phyloP scores from a whole-genome alignment of 2,329 filamentous ascomycete genomes.

The Aciculosporium take region DNA sequence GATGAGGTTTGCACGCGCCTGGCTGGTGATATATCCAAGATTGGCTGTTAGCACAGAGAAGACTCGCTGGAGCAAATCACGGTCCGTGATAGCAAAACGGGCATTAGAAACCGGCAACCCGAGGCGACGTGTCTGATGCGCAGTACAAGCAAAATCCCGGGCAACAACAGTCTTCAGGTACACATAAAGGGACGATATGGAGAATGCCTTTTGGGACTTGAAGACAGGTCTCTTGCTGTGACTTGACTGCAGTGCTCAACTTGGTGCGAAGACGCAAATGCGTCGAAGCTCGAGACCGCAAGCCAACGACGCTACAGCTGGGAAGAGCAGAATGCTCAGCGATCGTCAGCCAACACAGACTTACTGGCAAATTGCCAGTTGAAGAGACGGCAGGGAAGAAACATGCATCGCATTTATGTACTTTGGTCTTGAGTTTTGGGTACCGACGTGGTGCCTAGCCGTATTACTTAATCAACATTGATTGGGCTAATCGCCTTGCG shows the following conservation, averaged over 20 bases:
- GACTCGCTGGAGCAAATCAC: background rate
- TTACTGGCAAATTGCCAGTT: constrained; percentile 5
- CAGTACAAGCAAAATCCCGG: background rate
- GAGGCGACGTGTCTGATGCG: background rate
- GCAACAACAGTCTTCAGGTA: background rate
- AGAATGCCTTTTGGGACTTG: background rate
- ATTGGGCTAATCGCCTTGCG: constrained; percentile 1
- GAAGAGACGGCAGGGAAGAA: constrained; percentile 1
- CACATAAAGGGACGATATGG: background rate
- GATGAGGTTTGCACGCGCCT: background rate
- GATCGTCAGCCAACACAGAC: background rate
- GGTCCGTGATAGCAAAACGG: background rate
- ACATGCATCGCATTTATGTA: background rate
- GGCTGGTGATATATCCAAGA: background rate
- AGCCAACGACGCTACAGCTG: background rate
- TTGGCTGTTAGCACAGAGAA: background rate
- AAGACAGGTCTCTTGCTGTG: background rate
- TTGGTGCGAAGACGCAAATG: background rate
- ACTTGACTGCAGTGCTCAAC: background rate
- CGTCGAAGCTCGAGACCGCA: constrained; percentile 2
- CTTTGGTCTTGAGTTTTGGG: constrained; percentile 5
- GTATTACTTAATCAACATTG: constrained; percentile 5
- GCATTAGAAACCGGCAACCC: background rate
- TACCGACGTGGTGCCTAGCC: constrained; percentile 6
- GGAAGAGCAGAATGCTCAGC: background rate